Percentiles rank a stretch among this genome's conserved stretches.
phyloP scores from a whole-genome alignment of 768 basidiomycete species.

The Cystobasidium tubakii region DNA sequence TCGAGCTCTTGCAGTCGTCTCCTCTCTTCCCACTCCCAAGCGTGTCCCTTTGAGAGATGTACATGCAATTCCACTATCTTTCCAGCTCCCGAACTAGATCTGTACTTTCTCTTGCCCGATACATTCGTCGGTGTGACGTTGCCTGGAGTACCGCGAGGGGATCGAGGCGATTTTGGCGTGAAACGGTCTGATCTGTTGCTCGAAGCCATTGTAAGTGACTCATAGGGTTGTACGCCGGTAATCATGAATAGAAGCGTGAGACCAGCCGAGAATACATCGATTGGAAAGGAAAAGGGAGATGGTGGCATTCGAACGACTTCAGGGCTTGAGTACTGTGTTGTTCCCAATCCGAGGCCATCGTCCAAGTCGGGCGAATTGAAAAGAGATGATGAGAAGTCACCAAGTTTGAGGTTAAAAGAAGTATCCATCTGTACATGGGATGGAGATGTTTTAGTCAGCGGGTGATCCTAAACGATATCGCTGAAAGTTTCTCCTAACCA shows the following conservation, averaged over 20 bases:
- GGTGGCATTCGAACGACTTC: slow-evolving; percentile 50
- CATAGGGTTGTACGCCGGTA: slow-evolving; percentile 51
- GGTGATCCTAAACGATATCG: too few relatives aligned
- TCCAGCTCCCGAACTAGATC: slow-evolving; percentile 28
- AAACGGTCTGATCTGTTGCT: not conserved
- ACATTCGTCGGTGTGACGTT: not conserved
- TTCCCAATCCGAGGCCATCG: slow-evolving; percentile 52
- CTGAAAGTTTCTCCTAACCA: too few relatives aligned
- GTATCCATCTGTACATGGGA: slow-evolving; percentile 42
- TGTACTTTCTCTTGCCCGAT: not conserved
- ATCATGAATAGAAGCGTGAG: slow-evolving; percentile 51
- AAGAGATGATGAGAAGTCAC: slow-evolving; percentile 52
- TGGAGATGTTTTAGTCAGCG: not conserved
- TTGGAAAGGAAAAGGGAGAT: slow-evolving; percentile 49
- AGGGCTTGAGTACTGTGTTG: slow-evolving; percentile 52
- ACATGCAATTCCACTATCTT: slow-evolving; percentile 24
- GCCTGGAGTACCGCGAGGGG: not conserved
- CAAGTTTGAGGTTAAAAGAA: slow-evolving; percentile 49
- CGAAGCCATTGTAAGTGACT: not conserved
- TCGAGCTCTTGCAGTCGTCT: slow-evolving; percentile 26
- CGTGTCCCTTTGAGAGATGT: slow-evolving; percentile 27
- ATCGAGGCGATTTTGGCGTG: not conserved
- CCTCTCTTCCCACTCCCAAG: slow-evolving; percentile 24
- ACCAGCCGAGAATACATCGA: slow-evolving; percentile 53
- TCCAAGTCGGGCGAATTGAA: slow-evolving; percentile 48